These are phyloP conservation scores for Thraustochytrium sp. DNA, from an alignment of 352 stramenopile genomes.

Conservation along the genomic window DNA sequence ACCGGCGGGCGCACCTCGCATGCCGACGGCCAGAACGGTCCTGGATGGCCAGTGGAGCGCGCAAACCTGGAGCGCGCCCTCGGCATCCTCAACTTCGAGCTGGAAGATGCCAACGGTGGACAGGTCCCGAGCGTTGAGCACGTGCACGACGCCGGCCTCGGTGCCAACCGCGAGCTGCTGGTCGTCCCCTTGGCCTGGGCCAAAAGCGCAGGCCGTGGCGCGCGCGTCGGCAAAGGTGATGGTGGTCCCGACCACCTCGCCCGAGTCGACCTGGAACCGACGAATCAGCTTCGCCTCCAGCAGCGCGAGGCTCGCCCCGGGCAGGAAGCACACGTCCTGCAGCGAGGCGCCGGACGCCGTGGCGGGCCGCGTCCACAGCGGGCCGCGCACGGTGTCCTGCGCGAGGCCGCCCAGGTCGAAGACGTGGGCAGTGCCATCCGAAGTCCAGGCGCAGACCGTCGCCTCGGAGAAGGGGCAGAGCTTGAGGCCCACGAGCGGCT, in stretches of 20 bases:
- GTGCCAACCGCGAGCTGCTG: neutral
- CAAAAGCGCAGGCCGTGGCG: neutral
- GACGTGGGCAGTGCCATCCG: neutral
- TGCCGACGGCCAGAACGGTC: neutral
- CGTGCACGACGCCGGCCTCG: neutral
- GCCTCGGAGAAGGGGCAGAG: neutral
- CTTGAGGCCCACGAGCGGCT: neutral
- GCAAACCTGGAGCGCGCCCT: neutral
- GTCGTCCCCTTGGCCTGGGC: neutral
- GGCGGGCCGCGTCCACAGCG: neutral
- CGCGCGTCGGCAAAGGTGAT: neutral
- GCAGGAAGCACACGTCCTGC: neutral
- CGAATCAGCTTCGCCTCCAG: neutral
- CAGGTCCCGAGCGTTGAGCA: neutral
- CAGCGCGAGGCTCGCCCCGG: neutral
- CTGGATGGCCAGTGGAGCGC: neutral
- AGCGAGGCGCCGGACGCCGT: neutral
- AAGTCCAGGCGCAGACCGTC: neutral
- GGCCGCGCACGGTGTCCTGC: neutral
- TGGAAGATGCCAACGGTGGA: neutral
- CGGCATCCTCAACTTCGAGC: neutral
- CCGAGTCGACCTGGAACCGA: neutral
- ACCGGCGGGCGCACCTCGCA: neutral
- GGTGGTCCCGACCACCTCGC: neutral
- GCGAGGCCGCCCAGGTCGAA: neutral